Percentiles rank a stretch among this genome's conserved stretches.
phyloP scores from a whole-genome alignment of 176 grass and related monocot species.

The Coix lacrymajobi region DNA sequence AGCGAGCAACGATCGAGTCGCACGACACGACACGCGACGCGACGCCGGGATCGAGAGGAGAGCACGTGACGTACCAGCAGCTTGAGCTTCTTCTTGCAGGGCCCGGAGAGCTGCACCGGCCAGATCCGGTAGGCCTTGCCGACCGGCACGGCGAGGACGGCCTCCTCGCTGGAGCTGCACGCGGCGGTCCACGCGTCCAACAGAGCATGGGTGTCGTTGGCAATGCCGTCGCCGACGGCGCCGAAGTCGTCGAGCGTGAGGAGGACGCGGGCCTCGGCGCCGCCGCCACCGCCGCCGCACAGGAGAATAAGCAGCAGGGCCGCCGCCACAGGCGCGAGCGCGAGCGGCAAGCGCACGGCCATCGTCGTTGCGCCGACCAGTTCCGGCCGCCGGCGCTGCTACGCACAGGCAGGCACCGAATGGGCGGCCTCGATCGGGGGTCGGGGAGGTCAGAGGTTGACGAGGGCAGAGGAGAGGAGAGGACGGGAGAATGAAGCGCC shows the following conservation, averaged over 20 bases:
- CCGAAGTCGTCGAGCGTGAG: slow-evolving; percentile 58
- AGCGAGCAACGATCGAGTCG: neutral
- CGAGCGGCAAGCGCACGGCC: neutral
- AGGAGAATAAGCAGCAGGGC: neutral
- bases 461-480: neutral
- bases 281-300: neutral
- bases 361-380: neutral
- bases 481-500: neutral
- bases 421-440: neutral
- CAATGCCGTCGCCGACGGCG: slow-evolving; percentile 56
- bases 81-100: slow-evolving; percentile 65
- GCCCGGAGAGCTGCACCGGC: slow-evolving; percentile 50
- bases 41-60: neutral
- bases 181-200: slow-evolving; percentile 54
- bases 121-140: slow-evolving; percentile 55
- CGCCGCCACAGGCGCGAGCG: neutral
- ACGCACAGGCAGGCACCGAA: neutral
- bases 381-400: neutral
- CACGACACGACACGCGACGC: neutral
- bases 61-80: slow-evolving; percentile 39
- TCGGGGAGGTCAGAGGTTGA: neutral
- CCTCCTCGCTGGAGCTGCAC: slow-evolving; percentile 31
- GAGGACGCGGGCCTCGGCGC: slow-evolving; percentile 24
- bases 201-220: slow-evolving; percentile 68
- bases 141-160: slow-evolving; percentile 47